Percentiles rank a stretch among this genome's conserved stretches.
Evolutionary conservation across 1,284 basidiomycete genomes (phyloP).

Genomic region (Golubevia sp.): DNA sequence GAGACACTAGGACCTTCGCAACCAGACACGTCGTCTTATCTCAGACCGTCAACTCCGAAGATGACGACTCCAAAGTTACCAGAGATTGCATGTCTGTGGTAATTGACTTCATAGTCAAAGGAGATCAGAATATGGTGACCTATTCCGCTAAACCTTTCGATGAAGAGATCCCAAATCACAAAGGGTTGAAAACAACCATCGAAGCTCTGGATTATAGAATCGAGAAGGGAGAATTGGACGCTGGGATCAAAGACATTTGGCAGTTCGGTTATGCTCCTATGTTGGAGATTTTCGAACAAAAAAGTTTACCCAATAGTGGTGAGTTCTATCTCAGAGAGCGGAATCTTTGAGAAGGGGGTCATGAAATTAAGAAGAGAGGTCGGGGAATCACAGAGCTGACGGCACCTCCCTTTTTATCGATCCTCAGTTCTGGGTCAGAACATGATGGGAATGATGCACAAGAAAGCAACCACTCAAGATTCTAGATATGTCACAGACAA

Average conservation of each 20-base stretch:
- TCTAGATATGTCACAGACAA: neutral
- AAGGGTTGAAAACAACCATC: neutral
- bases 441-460: neutral
- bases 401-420: too few relatives aligned
- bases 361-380: too few relatives aligned
- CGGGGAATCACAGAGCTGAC: too few relatives aligned
- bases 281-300: neutral
- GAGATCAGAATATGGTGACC: neutral
- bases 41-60: slow-evolving; percentile 14
- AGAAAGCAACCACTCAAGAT: neutral
- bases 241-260: neutral
- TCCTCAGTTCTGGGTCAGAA: neutral
- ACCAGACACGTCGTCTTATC: slow-evolving; percentile 33
- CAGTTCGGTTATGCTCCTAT: neutral
- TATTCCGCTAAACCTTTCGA: neutral
- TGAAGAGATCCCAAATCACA: neutral
- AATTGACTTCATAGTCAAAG: slow-evolving; percentile 32
- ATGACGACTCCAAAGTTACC: slow-evolving; percentile 6
- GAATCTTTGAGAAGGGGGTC: too few relatives aligned
- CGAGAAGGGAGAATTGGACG: neutral
- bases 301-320: neutral
- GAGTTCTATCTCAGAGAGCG: too few relatives aligned
- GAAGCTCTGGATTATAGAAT: neutral
- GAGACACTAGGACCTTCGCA: slow-evolving; percentile 38
- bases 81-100: slow-evolving; percentile 26